phyloP scores from a whole-genome alignment of 2,329 filamentous ascomycete genomes.

The Volutella citrinella region DNA sequence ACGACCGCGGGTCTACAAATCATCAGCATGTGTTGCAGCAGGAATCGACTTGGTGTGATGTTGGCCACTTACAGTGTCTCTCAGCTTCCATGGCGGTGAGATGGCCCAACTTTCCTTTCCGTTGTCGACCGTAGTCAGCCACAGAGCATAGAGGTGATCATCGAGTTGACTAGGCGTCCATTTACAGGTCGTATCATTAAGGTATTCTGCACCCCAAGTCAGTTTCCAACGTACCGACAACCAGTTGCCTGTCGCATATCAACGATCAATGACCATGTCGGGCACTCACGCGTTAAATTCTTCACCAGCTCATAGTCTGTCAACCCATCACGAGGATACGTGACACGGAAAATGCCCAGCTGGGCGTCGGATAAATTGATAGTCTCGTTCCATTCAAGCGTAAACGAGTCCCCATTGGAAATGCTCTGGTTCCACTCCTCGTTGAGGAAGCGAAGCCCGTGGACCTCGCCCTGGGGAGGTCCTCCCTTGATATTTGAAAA shows the following conservation, averaged over 20 bases:
- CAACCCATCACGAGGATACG: conserved; percentile 28
- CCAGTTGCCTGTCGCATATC: too few relatives aligned
- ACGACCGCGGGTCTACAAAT: conserved; percentile 17
- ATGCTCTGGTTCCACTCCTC: conserved; percentile 34
- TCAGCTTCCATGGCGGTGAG: conserved; percentile 31
- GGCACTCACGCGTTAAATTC: conserved; percentile 31
- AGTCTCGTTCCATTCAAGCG: conserved; percentile 29
- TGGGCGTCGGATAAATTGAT: conserved; percentile 16
- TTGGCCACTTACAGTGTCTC: conserved; percentile 17
- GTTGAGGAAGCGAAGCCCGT: conserved; percentile 31
- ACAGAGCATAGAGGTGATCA: conserved; percentile 27
- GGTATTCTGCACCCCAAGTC: conserved; percentile 16
- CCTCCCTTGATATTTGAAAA: conserved; percentile 13
- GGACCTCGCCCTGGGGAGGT: conserved; percentile 15
- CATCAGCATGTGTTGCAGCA: too few relatives aligned
- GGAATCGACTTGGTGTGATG: too few relatives aligned
- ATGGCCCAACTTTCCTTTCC: conserved; percentile 26
- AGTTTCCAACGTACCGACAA: too few relatives aligned
- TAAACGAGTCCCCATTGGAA: conserved; percentile 27
- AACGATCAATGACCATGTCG: too few relatives aligned
- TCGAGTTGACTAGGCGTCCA: conserved; percentile 28
- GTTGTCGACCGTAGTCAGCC: conserved; percentile 23
- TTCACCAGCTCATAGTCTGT: conserved; percentile 26
- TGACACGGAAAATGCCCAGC: conserved; percentile 29
- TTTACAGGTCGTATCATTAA: conserved; percentile 20